Percentiles rank a stretch among this genome's conserved stretches.
phyloP scores from a whole-genome alignment of 352 stramenopile genomes.

The Phytopythium vexans region DNA sequence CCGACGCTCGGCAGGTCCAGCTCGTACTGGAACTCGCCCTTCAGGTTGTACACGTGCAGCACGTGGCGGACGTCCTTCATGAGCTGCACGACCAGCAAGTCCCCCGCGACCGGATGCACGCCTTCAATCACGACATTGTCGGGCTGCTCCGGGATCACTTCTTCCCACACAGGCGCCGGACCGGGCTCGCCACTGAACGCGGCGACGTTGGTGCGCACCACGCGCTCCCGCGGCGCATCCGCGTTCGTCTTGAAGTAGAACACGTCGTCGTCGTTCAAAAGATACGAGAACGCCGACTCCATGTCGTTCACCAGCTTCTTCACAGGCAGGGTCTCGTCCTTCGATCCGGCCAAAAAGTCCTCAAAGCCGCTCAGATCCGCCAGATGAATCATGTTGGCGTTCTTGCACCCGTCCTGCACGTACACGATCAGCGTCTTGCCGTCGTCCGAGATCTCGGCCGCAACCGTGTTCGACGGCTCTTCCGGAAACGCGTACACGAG shows the following conservation, averaged over 20 bases:
- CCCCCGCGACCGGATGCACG: slow-evolving; percentile 58
- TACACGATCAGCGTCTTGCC: slow-evolving; percentile 74
- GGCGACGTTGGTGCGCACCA: slow-evolving; percentile 52
- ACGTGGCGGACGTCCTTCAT: slow-evolving; percentile 82
- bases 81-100: slow-evolving; percentile 73
- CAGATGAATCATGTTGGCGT: slow-evolving; percentile 86
- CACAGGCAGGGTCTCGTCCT: slow-evolving; percentile 33
- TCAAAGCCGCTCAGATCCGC: slow-evolving; percentile 54
- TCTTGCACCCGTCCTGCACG: slow-evolving; percentile 86
- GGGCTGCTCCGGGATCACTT: slow-evolving; percentile 81
- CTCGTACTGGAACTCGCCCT: slow-evolving; percentile 73
- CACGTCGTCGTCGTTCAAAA: slow-evolving; percentile 82
- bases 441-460: slow-evolving; percentile 69
- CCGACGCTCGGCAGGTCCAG: slow-evolving; percentile 65
- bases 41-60: slow-evolving; percentile 75
- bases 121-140: slow-evolving; percentile 71
- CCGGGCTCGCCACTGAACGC: slow-evolving; percentile 7
- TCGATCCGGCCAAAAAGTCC: slow-evolving; percentile 29
- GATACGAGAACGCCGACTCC: slow-evolving; percentile 80
- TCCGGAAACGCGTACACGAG: slow-evolving; percentile 75
- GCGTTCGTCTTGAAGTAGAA: slow-evolving; percentile 89
- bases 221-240: slow-evolving; percentile 74
- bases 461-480: slow-evolving; percentile 71
- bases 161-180: slow-evolving; percentile 46
- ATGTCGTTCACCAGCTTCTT: slow-evolving; percentile 87